These are phyloP conservation scores for Amanita jacksonii DNA, from an alignment of 768 basidiomycete genomes.

Conservation along the genomic window DNA sequence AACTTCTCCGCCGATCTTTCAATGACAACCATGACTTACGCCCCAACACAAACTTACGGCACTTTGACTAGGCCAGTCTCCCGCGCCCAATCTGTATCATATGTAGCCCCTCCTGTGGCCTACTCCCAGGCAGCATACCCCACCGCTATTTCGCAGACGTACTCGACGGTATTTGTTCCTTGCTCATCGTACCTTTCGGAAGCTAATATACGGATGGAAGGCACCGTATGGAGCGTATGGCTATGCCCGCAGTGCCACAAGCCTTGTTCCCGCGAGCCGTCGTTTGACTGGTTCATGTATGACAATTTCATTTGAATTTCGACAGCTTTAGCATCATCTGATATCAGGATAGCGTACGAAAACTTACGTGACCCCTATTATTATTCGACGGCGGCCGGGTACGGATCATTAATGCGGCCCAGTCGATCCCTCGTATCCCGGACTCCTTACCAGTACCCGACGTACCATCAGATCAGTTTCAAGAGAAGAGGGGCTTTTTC, in stretches of 20 bases:
- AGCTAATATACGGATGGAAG: not conserved
- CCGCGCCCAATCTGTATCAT: slow-evolving; percentile 31
- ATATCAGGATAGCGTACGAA: slow-evolving; percentile 38
- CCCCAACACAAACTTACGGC: slow-evolving; percentile 14
- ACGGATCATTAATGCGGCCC: slow-evolving; percentile 16
- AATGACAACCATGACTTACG: slow-evolving; percentile 14
- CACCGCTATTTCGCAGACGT: slow-evolving; percentile 26
- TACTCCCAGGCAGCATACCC: slow-evolving; percentile 31
- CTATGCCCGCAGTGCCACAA: slow-evolving; percentile 11
- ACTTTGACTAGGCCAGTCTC: slow-evolving; percentile 17
- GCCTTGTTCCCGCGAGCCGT: slow-evolving; percentile 28
- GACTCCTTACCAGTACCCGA: slow-evolving; percentile 40
- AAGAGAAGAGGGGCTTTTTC: slow-evolving; percentile 62
- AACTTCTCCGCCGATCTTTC: slow-evolving; percentile 15
- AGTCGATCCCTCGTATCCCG: too few species aligned
- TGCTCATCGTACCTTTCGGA: too few species aligned
- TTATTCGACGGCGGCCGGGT: slow-evolving; percentile 37
- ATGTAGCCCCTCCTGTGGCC: slow-evolving; percentile 20
- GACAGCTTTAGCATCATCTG: not conserved
- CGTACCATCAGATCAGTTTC: slow-evolving; percentile 53
- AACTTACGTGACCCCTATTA: slow-evolving; percentile 44
- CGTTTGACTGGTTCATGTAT: slow-evolving; percentile 34
- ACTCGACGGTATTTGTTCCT: too few species aligned
- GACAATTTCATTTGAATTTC: slow-evolving; percentile 2
- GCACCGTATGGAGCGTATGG: slow-evolving; percentile 1